phyloP scores from a whole-genome alignment of 345 rosid genomes.

The Bruguiera gymnorhiza region DNA sequence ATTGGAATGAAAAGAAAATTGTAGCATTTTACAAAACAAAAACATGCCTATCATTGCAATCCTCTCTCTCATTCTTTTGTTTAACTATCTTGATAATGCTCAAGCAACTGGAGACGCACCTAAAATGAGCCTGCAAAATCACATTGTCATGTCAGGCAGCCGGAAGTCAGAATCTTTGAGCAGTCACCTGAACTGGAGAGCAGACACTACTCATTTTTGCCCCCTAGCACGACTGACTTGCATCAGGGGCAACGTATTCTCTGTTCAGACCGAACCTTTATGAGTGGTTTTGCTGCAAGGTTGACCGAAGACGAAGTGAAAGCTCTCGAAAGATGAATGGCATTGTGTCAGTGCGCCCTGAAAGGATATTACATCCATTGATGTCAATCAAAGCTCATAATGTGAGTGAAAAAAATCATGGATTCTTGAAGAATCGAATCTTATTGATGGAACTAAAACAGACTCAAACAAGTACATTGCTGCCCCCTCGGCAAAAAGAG shows the following conservation, averaged over 20 bases:
- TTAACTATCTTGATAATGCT: slow-evolving; percentile 1
- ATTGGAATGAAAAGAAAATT: no score
- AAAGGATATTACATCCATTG: slow-evolving; percentile 21
- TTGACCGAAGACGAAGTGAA: slow-evolving; percentile 37
- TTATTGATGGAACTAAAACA: no score
- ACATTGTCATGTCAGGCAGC: slow-evolving; percentile 38
- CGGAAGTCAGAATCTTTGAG: slow-evolving; percentile 13
- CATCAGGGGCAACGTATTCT: slow-evolving; percentile 18
- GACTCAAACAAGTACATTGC: no score
- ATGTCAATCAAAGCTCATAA: background rate
- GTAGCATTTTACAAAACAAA: background rate
- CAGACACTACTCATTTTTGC: slow-evolving; percentile 33
- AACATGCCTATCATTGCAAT: background rate
- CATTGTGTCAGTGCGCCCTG: slow-evolving; percentile 36
- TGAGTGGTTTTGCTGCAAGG: slow-evolving; percentile 42
- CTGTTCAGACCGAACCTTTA: slow-evolving; percentile 28
- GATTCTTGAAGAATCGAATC: no score
- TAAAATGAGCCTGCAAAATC: slow-evolving; percentile 24
- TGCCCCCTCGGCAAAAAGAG: no score
- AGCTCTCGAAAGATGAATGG: slow-evolving; percentile 27
- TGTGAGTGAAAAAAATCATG: no score
- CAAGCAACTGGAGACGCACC: slow-evolving; percentile 1
- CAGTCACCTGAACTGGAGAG: slow-evolving; percentile 19
- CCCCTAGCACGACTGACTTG: slow-evolving; percentile 11
- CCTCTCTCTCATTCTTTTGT: background rate